Base-by-base conservation (phyloP, 148 eudicot genomes). In the Amaranthus hypochondriacus region DNA sequence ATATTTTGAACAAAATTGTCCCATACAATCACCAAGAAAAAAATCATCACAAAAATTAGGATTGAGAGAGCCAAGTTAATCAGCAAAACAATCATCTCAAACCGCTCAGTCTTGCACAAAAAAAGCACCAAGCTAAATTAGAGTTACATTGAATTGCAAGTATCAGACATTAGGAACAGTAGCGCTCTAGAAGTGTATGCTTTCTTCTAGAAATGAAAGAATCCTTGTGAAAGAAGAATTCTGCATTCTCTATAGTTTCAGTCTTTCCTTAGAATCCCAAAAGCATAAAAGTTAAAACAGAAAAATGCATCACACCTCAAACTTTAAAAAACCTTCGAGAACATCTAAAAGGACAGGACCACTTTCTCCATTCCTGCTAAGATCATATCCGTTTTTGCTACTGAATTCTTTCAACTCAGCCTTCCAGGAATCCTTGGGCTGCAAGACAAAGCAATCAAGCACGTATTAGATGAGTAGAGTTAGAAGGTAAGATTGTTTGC, bases 351-450 rank as follows among this genome's bases (percentile, higher is more conserved):
- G 91, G 79, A 90, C 81, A 65, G 97, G 99, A 59, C 92, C 96
- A 82, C 96, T 89, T 67, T 92, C 97, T 58, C 96, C 97, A 72
- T 89, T 92, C 84, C 86, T 84, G 81, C 89, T 89, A 57, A 92
- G 79, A 73, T 95, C 97, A 72, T 90, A 89, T 73, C 97, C 97
- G 76, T 89, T 89, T 76, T 92, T 92, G 90, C 81, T 85, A 80
- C 97, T 89, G 71, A 95, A 92, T 66, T 95, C 99, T 81, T 92
- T 90, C 77, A 95, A 75, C 84, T 95, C 97, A 43, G 92, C 79
- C 78, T 95, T 95, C 99, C 97, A 95, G 65, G 72, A 84, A 64
- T 95, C 96, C 82, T 92, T 95, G 72, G 89, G 94, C 97, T 90
- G 88, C 76, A 78, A 68, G 61, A 52, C 58, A 57, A 76, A 68